Base-by-base conservation (phyloP, 75 land plant species). In the Pseudotsuga menziesii region DNA sequence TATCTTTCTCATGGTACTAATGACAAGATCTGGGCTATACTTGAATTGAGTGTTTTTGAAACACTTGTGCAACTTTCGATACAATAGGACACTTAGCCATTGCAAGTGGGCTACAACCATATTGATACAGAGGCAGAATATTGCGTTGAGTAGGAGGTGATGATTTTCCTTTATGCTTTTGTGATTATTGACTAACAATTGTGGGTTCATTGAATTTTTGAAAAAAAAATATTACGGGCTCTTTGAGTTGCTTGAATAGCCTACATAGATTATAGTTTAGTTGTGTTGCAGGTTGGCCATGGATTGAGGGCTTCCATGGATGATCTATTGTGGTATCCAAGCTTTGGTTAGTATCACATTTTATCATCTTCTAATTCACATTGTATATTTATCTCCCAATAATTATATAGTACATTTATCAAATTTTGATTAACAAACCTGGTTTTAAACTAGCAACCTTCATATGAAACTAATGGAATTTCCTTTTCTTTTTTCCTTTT, bases 91-190 rank as follows among this genome's bases (percentile, higher is more conserved):
- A 41, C 20, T 64, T 61, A 26, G 2, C 16, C 19, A 20, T 59
- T 80, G 75, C 81, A 88, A 87, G 82, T 61, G 60, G 85, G 90
- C 11, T 88, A 88, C 56, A 78, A 83, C 56, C 90, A 88, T 70
- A 25, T 85, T 36, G 90, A 88, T 52, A 84, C 84, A 3, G 90
- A 88, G 4, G 48, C 58, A 25, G 80, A 80, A 20, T 88, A 88
- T 79, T 85, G 75, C 57, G 76, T 80, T 44, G 81, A 88, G 29
- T 72, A 83, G 44, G 79, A 86, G 76, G 85, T 80, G 3, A 11
- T 54, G 32, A 25, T 52, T 66, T n/a, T 22, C 14, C 64, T 16
- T 25, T 32, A 77, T 5, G 1, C 27, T 72, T 36, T 12, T 0
- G 8, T 7, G 23, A 26, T 16, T 1, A 23, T 39, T 41, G 13